These are phyloP conservation scores for Suillus tomentosus DNA, from an alignment of 768 basidiomycete species.

Conservation along the genomic window DNA sequence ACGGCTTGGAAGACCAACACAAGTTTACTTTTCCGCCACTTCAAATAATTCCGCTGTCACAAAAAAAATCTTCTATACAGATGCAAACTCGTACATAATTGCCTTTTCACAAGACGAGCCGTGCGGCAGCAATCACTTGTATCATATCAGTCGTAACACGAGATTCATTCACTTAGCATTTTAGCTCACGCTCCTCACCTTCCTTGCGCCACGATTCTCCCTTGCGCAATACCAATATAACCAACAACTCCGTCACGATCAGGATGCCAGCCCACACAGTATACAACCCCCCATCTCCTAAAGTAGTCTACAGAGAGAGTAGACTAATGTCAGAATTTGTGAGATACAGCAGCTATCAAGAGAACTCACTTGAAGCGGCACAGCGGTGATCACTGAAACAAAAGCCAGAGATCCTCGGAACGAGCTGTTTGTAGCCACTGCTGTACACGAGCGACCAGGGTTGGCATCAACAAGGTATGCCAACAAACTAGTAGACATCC, in stretches of 20 bases:
- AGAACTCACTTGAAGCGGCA: conserved; percentile 58
- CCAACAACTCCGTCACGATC: conserved; percentile 51
- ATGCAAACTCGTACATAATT: too few species aligned
- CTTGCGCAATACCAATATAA: conserved; percentile 59
- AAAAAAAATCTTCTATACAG: too few species aligned
- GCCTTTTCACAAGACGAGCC: too few species aligned
- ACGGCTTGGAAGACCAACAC: too few species aligned
- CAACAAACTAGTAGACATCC: conserved; percentile 68
- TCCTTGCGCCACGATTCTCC: conserved; percentile 60
- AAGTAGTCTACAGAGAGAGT: conserved; percentile 45
- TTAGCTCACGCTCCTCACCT: conserved; percentile 44
- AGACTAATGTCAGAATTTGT: conserved; percentile 1
- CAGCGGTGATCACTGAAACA: conserved; percentile 70
- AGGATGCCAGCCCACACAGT: conserved; percentile 64
- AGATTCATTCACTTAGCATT: conserved; percentile 1
- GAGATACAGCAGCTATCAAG: background rate
- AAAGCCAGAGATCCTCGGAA: conserved; percentile 74
- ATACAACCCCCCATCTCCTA: conserved; percentile 83
- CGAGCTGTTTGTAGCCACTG: conserved; percentile 74
- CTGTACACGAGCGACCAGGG: conserved; percentile 73
- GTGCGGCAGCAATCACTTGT: too few species aligned
- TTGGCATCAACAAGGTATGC: conserved; percentile 93
- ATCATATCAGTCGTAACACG: background rate
- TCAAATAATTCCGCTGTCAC: too few species aligned
- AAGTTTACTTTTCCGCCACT: too few species aligned